Evolutionary conservation across 495 filamentous ascomycete species (phyloP), one percentile per base, ranked within the genome.

Genomic region (Chaetomidium leptoderma): DNA sequence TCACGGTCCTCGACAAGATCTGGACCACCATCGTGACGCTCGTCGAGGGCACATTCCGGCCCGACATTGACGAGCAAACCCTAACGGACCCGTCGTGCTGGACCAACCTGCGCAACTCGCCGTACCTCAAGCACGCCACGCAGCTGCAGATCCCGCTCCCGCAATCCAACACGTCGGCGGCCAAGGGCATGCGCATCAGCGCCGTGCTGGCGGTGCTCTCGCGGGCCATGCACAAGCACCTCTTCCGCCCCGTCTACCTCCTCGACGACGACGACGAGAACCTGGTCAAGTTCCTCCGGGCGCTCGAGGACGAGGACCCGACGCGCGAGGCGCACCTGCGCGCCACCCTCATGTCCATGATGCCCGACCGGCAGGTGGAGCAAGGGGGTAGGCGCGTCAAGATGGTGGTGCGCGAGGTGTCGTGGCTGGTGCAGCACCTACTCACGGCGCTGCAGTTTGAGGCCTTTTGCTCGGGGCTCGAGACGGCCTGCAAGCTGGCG

Each of bases 121-220:
- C 65, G 0, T 69, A 72, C 51, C 70, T 72, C 58, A 71, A 71
- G 61, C 66, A 69, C 58, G 68, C 70, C 4, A 71, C 66, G 0
- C 65, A 68, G 23, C 66, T 67, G 10, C 63, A 66, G 10, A 66
- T 72, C 43, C 70, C 70, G 0, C 55, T 72, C 1, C 70, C 70
- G 14, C 70, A 69, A 33, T 66, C 64, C 60, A 72, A 72, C 65
- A 60, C 68, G 13, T 55, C 70, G 1, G 68, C 70, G 4, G 70
- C 70, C 32, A 72, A 72, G 59, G 70, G 68, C 3, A 72, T 72
- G 70, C 68, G 70, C 63, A 72, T 72, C 59, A 60, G 57, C 39
- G 70, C 70, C 33, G 68, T 72, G 7, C 59, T 72, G 0, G 66
- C 70, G 29, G 60, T 72, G 13, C 68, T 72, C 10, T 72, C 70